Evolutionary conservation across 1,284 basidiomycete species (phyloP), one percentile per base, ranked within the genome.

Genomic region (Tilletia horrida): DNA sequence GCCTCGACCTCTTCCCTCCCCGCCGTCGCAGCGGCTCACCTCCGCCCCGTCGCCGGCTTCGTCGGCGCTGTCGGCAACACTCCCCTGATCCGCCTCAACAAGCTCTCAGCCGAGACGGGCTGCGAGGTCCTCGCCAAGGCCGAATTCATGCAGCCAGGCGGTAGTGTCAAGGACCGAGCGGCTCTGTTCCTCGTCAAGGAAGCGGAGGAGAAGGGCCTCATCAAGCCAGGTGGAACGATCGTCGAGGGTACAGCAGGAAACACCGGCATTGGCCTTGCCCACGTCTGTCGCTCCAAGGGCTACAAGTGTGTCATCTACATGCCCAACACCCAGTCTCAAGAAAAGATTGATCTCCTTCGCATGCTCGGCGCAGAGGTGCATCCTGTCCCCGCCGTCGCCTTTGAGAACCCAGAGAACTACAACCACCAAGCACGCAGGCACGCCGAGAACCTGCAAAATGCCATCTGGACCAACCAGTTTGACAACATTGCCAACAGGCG

Each of bases 281-380:
- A 83, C 65, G 92, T 97, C 65, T 97, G 95, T 84, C 86, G 95
- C 76, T 88, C 91, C 29, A 88, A 87, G 74, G 94, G 96, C 2
- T 98, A 98, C 86, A 91, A 89, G 82, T 97, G 95, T 81, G 94
- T 98, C n/a, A 98, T 98, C 81, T 98, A 93, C 87, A 97, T 98
- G 95, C 95, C 95, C 62, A 87, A 97, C 83, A 92, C 90, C 1
- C 93, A 96, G 86, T 77, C 76, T 81, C 93, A 95, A 84, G 95
- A 98, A 81, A 98, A 98, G 85, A 97, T 98, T 72, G 94, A 98
- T 83, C 88, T 98, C 50, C 85, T 98, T 63, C 88, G 90, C 68
- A 96, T 98, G 93, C 88, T 98, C 25, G 94, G 94, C 31, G 95
- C 94, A 8, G 93, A 97, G 77, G 95, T 98, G 29, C 85, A 92